Evolutionary conservation across 768 basidiomycete genomes (phyloP).

Genomic region (Dentipellis sp.): DNA sequence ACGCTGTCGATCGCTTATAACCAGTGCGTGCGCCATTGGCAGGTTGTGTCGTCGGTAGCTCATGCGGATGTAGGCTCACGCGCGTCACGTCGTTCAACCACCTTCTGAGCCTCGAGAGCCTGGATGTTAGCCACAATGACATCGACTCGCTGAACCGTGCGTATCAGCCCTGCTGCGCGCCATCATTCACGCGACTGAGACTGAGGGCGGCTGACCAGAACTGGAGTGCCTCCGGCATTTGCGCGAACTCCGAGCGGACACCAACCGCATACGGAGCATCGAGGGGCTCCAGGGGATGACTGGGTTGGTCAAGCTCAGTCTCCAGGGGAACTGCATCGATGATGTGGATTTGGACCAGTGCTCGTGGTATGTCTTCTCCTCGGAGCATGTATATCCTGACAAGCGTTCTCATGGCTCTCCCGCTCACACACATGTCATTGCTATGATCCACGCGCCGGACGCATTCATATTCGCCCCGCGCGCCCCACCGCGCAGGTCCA

Average conservation of each 20-base stretch:
- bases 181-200: not conserved
- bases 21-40: constrained; percentile 34
- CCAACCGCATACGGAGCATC: constrained; percentile 65
- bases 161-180: constrained; percentile 9
- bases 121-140: constrained; percentile 88
- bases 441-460: constrained; percentile 2
- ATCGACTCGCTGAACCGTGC: constrained; percentile 80
- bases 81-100: constrained; percentile 84
- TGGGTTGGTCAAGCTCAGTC: constrained; percentile 73
- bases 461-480: not conserved
- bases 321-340: constrained; percentile 64
- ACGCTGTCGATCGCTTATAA: constrained; percentile 74
- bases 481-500: constrained; percentile 23
- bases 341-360: constrained; percentile 49
- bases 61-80: constrained; percentile 47
- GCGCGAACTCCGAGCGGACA: constrained; percentile 84
- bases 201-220: constrained; percentile 38
- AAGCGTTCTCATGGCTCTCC: constrained; percentile 1
- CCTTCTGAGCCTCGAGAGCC: constrained; percentile 72
- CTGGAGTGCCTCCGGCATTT: constrained; percentile 77
- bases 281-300: constrained; percentile 76
- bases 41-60: constrained; percentile 6
- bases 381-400: constrained; percentile 10
- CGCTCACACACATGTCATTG: constrained; percentile 11
- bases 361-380: constrained; percentile 50